A percentile compares a stretch with the other conserved stretches of the same genome.
Evolutionary conservation across 208 protist genomes (phyloP).

Genomic region (Tritrichomonas foetus): DNA sequence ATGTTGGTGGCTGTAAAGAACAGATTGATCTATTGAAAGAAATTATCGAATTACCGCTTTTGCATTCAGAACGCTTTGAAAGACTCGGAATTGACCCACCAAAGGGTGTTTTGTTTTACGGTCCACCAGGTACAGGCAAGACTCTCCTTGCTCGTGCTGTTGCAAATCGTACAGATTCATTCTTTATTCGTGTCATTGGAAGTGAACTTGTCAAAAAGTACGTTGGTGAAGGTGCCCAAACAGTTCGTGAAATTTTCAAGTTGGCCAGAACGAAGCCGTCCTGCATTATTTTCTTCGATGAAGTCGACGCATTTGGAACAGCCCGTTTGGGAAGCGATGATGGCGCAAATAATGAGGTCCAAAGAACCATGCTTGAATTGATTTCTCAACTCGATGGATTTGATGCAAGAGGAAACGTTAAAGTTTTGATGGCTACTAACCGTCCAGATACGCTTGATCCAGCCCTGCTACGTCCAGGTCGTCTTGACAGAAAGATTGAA

Average conservation of each 20-base stretch:
- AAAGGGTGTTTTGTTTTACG: constrained; percentile 98
- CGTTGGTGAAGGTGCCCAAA: constrained; percentile 63
- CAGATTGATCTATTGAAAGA: constrained; percentile 98
- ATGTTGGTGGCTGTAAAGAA: constrained; percentile 98
- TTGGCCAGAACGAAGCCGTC: constrained; percentile 96
- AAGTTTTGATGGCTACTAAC: constrained; percentile 99
- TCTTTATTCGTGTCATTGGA: constrained; percentile 99
- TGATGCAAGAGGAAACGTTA: constrained; percentile 94
- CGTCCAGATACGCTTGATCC: constrained; percentile 76
- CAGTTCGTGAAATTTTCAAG: constrained; percentile 99
- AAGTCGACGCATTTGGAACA: constrained; percentile 98
- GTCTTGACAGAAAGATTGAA: constrained; percentile 97
- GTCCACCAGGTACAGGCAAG: constrained; percentile 94
- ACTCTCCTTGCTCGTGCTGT: constrained; percentile 97
- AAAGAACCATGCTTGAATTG: constrained; percentile 99
- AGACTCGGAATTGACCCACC: constrained; percentile 98
- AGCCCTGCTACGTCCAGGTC: constrained; percentile 92
- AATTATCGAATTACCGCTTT: constrained; percentile 96
- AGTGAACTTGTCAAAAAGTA: constrained; percentile 94
- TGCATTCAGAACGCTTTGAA: constrained; percentile 94
- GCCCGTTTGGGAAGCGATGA: constrained; percentile 71
- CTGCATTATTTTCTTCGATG: constrained; percentile 99
- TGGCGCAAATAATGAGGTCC: constrained; percentile 91
- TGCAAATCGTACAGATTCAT: constrained; percentile 97
- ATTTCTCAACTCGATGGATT: constrained; percentile 99